Evolutionary conservation across 106 monocot genomes (phyloP).

Genomic region (Platanthera guangdongensis): DNA sequence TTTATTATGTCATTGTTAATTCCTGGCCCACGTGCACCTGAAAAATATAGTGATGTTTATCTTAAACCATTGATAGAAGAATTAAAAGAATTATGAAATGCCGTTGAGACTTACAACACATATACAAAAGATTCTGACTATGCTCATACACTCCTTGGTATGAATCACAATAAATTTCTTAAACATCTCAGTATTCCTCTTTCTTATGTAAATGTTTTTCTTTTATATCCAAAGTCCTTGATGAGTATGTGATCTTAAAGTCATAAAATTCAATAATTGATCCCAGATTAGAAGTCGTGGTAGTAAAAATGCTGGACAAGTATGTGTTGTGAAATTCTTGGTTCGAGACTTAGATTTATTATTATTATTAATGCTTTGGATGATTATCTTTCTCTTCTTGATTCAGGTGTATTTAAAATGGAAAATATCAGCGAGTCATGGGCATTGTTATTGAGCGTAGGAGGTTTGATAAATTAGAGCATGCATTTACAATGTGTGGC

Average conservation of each 20-base stretch:
- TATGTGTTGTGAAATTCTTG: slow-evolving; percentile 13
- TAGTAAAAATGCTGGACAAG: slow-evolving; percentile 97
- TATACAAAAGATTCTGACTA: slow-evolving; percentile 94
- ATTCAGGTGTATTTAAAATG: slow-evolving; percentile 77
- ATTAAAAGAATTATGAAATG: too few species aligned
- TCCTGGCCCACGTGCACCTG: too few species aligned
- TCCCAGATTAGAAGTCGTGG: slow-evolving; percentile 88
- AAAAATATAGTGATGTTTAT: too few species aligned
- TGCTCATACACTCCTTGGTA: slow-evolving; percentile 79
- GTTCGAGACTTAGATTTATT: background rate
- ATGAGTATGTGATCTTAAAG: slow-evolving; percentile 87
- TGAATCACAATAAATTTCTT: background rate
- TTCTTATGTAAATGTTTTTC: slow-evolving; percentile 2
- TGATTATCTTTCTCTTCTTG: background rate
- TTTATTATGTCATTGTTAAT: too few species aligned
- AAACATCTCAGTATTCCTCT: background rate
- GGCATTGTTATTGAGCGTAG: slow-evolving; percentile 95
- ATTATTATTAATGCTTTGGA: background rate
- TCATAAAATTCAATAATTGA: slow-evolving; percentile 45
- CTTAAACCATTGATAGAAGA: too few species aligned
- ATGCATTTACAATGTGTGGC: slow-evolving; percentile 74
- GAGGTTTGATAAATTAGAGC: slow-evolving; percentile 90
- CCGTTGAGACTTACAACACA: too few species aligned
- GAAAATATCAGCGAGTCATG: slow-evolving; percentile 97
- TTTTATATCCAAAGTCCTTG: slow-evolving; percentile 75